phyloP scores from a whole-genome alignment of 2,329 filamentous ascomycete genomes.

The Fusarium sp. region DNA sequence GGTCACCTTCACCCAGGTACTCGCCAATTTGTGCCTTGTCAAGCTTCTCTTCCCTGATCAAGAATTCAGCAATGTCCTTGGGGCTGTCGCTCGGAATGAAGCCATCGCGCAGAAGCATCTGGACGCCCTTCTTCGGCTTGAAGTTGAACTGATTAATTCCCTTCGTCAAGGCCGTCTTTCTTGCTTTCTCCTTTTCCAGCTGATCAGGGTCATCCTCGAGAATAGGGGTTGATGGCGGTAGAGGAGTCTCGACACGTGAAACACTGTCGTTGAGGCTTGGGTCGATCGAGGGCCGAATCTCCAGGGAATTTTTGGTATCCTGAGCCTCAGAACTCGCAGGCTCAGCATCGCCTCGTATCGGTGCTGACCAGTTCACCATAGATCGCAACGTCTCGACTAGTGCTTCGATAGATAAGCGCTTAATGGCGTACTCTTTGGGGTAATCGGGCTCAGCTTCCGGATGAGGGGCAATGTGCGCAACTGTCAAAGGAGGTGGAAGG shows the following conservation, averaged over 20 bases:
- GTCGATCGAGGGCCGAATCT: conserved; percentile 76
- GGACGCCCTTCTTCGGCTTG: conserved; percentile 95
- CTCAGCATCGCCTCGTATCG: conserved; percentile 71
- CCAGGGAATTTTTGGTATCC: conserved; percentile 58
- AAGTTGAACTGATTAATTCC: conserved; percentile 96
- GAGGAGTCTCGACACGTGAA: conserved; percentile 73
- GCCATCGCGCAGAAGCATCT: conserved; percentile 84
- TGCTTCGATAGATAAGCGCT: conserved; percentile 89
- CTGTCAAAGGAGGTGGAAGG: conserved; percentile 88
- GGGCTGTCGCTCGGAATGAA: conserved; percentile 88
- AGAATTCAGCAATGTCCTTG: conserved; percentile 86
- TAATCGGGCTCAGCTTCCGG: conserved; percentile 77
- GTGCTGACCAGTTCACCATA: conserved; percentile 89
- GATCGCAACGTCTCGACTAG: conserved; percentile 91
- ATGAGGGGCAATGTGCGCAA: conserved; percentile 77
- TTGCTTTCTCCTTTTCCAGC: conserved; percentile 93
- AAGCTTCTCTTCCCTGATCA: conserved; percentile 84
- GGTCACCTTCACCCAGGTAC: conserved; percentile 92
- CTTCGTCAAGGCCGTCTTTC: conserved; percentile 92
- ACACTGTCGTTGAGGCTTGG: conserved; percentile 72
- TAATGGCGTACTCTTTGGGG: conserved; percentile 91
- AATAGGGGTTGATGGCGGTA: conserved; percentile 75
- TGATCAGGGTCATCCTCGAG: conserved; percentile 92
- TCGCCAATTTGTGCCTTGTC: conserved; percentile 96
- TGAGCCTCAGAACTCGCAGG: conserved; percentile 49